Evolutionary conservation across 164 flowering plant species (phyloP), one percentile per base, ranked within the genome.

Genomic region (Vitis cinerea): DNA sequence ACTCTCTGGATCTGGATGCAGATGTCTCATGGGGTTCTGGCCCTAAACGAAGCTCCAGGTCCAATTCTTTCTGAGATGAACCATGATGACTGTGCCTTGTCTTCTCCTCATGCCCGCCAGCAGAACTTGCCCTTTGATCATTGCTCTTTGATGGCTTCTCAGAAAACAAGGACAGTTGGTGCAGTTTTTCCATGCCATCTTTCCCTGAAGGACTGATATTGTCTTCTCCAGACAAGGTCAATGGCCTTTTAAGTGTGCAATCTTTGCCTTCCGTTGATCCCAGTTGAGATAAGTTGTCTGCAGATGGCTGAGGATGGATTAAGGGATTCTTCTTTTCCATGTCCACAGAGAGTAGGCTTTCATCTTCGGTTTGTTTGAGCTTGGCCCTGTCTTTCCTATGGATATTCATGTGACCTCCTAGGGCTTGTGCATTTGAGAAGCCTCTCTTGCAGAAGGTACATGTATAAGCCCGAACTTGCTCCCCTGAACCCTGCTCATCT

Each of bases 21-120:
- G 67, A 63, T 13, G 8, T 59, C 23, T 54, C 44, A 0, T 67
- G 59, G 15, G 86, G 83, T 59, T 80, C 80, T 14, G 77, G 81
- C 5, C 88, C 87, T 59, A 87, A 69, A 48, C 91, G 78, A 63
- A 87, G 87, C 73, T 87, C 88, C 0, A 87, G 83, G 79, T 87
- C 87, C 59, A 85, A 61, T n/a, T 73, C 75, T 13, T 0, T 65
- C 50, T 44, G 48, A 10, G 65, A 56, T 27, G 65, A 55, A 37
- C 60, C 59, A 8, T 67, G 73, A 64, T 61, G 47, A 30, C 50
- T 59, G 58, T 60, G 50, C n/a, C 59, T 9, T 1, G 7, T 59
- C 67, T 61, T 15, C 9, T 50, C 63, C 50, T 77, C 74, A 13
- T 67, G 64, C 50, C 51, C 63, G 48, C 47, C 17, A 15, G 9